Conservation (phyloP, 2,329 filamentous ascomycete species). For the Penicillium italicum region DNA sequence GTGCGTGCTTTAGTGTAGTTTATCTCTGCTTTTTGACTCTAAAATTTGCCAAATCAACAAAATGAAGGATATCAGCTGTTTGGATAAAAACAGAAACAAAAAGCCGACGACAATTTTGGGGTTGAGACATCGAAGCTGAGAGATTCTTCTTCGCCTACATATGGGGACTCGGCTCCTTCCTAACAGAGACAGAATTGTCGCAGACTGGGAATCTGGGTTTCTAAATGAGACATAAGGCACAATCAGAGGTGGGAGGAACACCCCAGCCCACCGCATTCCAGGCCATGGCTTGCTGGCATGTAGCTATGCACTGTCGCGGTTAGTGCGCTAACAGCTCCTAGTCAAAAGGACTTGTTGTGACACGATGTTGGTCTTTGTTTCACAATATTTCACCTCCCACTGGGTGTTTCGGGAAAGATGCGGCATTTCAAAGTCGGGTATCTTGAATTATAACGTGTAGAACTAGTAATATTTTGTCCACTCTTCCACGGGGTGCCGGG, state of each 20-base stretch:
- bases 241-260: background rate
- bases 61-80: background rate
- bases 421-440: background rate
- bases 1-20: background rate
- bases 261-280: slow-evolving; percentile 1
- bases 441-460: background rate
- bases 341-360: background rate
- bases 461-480: background rate
- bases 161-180: background rate
- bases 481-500: background rate
- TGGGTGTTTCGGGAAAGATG: slow-evolving; percentile 11
- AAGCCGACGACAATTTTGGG: background rate
- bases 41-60: background rate
- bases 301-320: slow-evolving; percentile 13
- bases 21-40: background rate
- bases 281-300: slow-evolving; percentile 9
- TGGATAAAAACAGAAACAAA: background rate
- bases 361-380: slow-evolving; percentile 4
- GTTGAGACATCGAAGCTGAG: background rate
- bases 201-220: background rate
- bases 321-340: slow-evolving; percentile 9
- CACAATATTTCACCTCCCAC: slow-evolving; percentile 7
- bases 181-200: background rate
- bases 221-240: background rate
- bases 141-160: background rate